Percentiles rank a stretch among this genome's conserved stretches.
phyloP scores from a whole-genome alignment of 75 land plant genomes.

The Selaginella tamariscina region DNA sequence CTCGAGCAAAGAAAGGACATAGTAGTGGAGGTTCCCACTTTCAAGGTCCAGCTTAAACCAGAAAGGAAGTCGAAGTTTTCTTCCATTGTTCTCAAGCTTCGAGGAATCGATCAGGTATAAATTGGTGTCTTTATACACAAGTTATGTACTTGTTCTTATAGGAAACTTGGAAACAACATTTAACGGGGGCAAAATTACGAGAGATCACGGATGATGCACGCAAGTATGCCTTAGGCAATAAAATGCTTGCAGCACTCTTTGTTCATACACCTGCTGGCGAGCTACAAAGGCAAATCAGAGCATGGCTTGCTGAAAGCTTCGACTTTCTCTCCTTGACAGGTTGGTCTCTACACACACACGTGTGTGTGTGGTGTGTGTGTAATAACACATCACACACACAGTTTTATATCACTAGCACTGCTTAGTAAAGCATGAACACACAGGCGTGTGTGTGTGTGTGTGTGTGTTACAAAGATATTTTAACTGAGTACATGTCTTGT shows the following conservation, averaged over 20 bases:
- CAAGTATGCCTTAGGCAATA: constrained; percentile 80
- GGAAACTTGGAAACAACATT: constrained; percentile 87
- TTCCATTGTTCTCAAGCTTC: constrained; percentile 69
- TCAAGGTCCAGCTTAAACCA: constrained; percentile 68
- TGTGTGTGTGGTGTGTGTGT: too few relatives aligned
- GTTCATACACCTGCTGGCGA: constrained; percentile 99
- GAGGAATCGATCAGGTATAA: constrained; percentile 85
- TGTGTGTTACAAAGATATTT: too few relatives aligned
- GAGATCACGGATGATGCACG: constrained; percentile 91
- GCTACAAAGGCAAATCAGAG: constrained; percentile 87
- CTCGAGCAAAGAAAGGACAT: constrained; percentile 24
- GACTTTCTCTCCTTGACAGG: constrained; percentile 82
- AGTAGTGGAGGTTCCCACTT: constrained; percentile 52
- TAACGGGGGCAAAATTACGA: constrained; percentile 85
- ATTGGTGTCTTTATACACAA: not conserved
- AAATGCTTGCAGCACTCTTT: constrained; percentile 87
- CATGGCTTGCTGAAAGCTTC: constrained; percentile 93
- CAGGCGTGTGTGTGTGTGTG: too few relatives aligned
- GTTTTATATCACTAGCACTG: too few relatives aligned
- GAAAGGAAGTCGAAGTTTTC: constrained; percentile 94
- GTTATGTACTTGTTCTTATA: constrained; percentile 16
- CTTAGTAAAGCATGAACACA: too few relatives aligned
- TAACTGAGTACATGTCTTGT: too few relatives aligned
- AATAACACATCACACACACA: too few relatives aligned
- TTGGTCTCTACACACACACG: too few relatives aligned